These are phyloP conservation scores for Chlamydomonas incerta DNA, from an alignment of 139 green algal genomes.

Conservation along the genomic window DNA sequence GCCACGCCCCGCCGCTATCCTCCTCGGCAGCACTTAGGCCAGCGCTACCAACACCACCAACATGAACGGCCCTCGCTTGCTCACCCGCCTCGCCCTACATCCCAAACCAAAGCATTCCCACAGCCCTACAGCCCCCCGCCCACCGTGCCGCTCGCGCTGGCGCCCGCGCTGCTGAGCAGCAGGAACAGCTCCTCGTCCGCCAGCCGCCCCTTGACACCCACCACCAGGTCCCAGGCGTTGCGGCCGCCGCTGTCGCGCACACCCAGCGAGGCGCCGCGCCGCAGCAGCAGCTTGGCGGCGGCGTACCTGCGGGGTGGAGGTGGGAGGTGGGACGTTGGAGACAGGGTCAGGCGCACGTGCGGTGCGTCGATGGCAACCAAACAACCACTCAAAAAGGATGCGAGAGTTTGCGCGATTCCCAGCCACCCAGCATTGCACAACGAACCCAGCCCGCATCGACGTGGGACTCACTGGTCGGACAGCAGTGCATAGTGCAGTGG, in stretches of 20 bases:
- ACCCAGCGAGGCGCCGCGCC: slow-evolving; percentile 19
- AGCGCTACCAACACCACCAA: too few species aligned
- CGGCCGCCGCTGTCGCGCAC: slow-evolving; percentile 41
- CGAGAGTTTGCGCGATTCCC: background rate
- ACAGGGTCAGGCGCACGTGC: too few species aligned
- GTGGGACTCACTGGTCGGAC: slow-evolving; percentile 39
- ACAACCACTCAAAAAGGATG: too few species aligned
- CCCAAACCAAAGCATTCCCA: too few species aligned
- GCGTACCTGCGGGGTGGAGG: slow-evolving; percentile 3
- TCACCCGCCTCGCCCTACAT: too few species aligned
- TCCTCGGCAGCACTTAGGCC: too few species aligned
- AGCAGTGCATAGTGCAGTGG: slow-evolving; percentile 68
- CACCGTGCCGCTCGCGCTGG: background rate
- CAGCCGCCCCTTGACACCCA: slow-evolving; percentile 59
- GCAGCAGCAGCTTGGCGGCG: slow-evolving; percentile 63
- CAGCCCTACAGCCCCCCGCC: too few species aligned
- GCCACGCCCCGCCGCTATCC: too few species aligned
- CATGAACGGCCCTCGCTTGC: too few species aligned
- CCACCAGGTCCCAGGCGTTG: slow-evolving; percentile 57
- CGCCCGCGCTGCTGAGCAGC: slow-evolving; percentile 48
- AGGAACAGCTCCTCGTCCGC: slow-evolving; percentile 68
- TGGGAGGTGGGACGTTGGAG: too few species aligned
- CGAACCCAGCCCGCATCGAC: too few species aligned
- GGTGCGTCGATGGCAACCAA: background rate
- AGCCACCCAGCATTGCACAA: too few species aligned